Base-by-base conservation (phyloP, 805 yeast species). In the Teunomyces panamensis region DNA sequence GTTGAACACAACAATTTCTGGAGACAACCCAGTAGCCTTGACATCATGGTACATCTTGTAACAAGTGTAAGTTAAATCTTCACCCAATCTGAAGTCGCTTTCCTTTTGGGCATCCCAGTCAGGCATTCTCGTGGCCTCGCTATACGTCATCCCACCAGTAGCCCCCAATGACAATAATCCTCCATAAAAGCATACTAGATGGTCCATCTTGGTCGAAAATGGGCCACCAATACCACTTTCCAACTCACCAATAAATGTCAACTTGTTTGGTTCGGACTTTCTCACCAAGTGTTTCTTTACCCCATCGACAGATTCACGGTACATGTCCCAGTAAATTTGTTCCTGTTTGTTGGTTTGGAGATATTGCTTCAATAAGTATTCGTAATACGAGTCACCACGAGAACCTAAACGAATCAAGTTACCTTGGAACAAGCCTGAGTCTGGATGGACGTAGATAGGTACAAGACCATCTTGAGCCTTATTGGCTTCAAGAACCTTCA, bases 331-430 rank as follows among this genome's bases (percentile, higher is more conserved):
- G 65, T 89, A 90, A 9, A 85, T 61, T 2, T 67, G 66, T 53
- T 83, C 87, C 50, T 72, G 64, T 59, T 80, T 79, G 47, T 75
- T 75, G 1, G 97, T 89, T 64, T 87, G 91, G 54, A 91, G 67
- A 59, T 85, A 88, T 66, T 89, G 96, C 64, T 90, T 90, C 54
- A 90, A 73, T 39, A 91, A 71, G 62, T 89, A 89, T 68, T 91
- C 97, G 61, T 91, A 90, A 63, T 90, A 91, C 0, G 96, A 88
- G 66, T 90, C 97, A 42, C 96, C 97, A 56, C 97, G 76, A 0
- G 96, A 86, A 0, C 97, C 97, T 47, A 91, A 69, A 53, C 97
- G 78, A 51, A 92, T 88, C 45, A 78, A 65, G 1, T 62, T 57
- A 0, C 89, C 89, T 49, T 73, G 79, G 63, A 80, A 89, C 51